Percentiles rank a stretch among this genome's conserved stretches.
Evolutionary conservation across 805 yeast genomes (phyloP).

Genomic region (Hanseniaspora taiwanica): DNA sequence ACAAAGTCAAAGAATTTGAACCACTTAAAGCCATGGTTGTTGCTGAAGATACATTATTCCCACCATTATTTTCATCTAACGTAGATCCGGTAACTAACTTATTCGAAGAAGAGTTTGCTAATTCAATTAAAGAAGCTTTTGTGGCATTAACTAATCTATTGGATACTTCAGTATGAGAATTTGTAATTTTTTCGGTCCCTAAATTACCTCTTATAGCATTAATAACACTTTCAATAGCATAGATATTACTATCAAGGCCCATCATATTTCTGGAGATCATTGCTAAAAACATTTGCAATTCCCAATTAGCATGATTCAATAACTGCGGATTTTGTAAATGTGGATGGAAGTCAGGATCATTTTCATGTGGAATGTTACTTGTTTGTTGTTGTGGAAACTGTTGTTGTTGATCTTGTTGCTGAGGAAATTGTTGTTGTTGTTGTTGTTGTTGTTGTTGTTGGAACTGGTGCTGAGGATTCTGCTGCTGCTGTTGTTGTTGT

Average conservation of each 20-base stretch:
- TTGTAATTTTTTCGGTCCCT: constrained; percentile 4
- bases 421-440: constrained; percentile 2
- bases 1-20: constrained; percentile 5
- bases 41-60: background rate
- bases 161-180: constrained; percentile 4
- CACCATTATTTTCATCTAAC: too few relatives aligned
- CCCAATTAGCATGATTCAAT: constrained; percentile 24
- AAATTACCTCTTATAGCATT: constrained; percentile 14
- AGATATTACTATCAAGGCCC: constrained; percentile 23
- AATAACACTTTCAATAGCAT: constrained; percentile 27
- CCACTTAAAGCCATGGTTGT: background rate
- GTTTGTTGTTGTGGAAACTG: constrained; percentile 1
- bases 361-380: constrained; percentile 7
- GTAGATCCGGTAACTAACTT: background rate
- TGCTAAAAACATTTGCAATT: constrained; percentile 23
- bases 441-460: constrained; percentile 4
- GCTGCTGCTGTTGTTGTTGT: constrained; percentile 4
- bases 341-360: constrained; percentile 24
- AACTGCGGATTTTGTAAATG: constrained; percentile 21
- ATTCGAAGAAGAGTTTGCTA: constrained; percentile 3
- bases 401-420: constrained; percentile 1
- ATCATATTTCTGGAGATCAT: constrained; percentile 21
- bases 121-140: constrained; percentile 6
- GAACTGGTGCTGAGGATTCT: constrained; percentile 3
- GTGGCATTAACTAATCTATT: constrained; percentile 6